Evolutionary conservation across 148 eudicot species (phyloP).

Genomic region (Nepenthes gracilis): DNA sequence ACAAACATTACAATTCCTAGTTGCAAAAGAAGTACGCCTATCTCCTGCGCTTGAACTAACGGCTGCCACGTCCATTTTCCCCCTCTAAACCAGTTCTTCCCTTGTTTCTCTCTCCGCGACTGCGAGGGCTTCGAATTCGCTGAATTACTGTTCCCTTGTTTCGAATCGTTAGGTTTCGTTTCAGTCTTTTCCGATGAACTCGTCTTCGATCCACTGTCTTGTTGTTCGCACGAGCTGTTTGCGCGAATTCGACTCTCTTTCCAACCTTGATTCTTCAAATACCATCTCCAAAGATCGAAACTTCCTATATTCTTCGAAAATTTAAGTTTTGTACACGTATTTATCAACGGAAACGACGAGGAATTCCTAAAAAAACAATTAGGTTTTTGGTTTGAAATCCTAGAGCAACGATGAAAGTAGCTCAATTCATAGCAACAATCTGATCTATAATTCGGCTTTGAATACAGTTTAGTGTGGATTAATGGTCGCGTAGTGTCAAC

Average conservation of each 20-base stretch:
- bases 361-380: slow-evolving; percentile 14
- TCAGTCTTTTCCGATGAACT: slow-evolving; percentile 27
- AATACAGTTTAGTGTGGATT: slow-evolving; percentile 9
- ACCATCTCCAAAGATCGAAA: slow-evolving; percentile 8
- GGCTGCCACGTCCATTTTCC: slow-evolving; percentile 74
- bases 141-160: slow-evolving; percentile 19
- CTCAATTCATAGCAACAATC: slow-evolving; percentile 4
- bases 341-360: slow-evolving; percentile 10
- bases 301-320: slow-evolving; percentile 15
- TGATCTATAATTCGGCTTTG: slow-evolving; percentile 1
- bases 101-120: slow-evolving; percentile 40
- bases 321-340: slow-evolving; percentile 25
- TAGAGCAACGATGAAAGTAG: neutral
- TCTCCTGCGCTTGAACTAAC: slow-evolving; percentile 70
- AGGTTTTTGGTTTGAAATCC: neutral
- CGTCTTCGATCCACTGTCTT: slow-evolving; percentile 36
- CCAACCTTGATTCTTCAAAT: slow-evolving; percentile 12
- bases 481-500: neutral
- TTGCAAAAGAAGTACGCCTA: slow-evolving; percentile 60
- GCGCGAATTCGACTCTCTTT: slow-evolving; percentile 21
- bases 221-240: slow-evolving; percentile 53
- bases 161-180: slow-evolving; percentile 22
- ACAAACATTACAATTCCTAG: slow-evolving; percentile 72
- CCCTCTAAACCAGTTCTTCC: slow-evolving; percentile 40
- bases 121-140: slow-evolving; percentile 18